These are phyloP conservation scores for Purshia tridentata DNA, from an alignment of 306 rosid species.

Conservation along the genomic window DNA sequence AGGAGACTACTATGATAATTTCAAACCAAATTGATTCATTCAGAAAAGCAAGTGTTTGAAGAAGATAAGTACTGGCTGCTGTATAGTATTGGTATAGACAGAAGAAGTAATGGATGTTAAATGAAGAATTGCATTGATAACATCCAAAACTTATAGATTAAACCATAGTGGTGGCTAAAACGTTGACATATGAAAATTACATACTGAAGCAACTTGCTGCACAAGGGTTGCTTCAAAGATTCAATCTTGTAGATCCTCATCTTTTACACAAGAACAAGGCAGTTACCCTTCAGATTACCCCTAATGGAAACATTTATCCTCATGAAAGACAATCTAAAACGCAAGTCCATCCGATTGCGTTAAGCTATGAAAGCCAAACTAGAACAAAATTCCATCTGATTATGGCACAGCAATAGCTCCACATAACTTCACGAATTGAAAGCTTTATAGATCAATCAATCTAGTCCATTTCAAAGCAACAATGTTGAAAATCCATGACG, in stretches of 20 bases:
- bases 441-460: neutral
- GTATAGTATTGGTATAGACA: neutral
- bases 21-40: neutral
- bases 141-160: neutral
- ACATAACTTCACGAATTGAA: neutral
- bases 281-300: too few species aligned
- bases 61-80: neutral
- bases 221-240: neutral
- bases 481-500: too few species aligned
- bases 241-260: neutral
- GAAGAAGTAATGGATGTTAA: neutral
- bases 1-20: neutral
- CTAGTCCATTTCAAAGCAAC: neutral
- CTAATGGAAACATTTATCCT: too few species aligned
- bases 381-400: neutral
- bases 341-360: neutral
- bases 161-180: neutral
- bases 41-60: neutral
- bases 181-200: neutral
- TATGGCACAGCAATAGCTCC: neutral
- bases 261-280: too few species aligned
- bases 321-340: too few species aligned
- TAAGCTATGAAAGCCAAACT: neutral
- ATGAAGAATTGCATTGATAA: neutral
- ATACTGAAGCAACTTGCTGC: neutral